Percentiles rank a stretch among this genome's conserved stretches.
Evolutionary conservation across 2,329 filamentous ascomycete species (phyloP).

Genomic region (Penicillium brasilianum): DNA sequence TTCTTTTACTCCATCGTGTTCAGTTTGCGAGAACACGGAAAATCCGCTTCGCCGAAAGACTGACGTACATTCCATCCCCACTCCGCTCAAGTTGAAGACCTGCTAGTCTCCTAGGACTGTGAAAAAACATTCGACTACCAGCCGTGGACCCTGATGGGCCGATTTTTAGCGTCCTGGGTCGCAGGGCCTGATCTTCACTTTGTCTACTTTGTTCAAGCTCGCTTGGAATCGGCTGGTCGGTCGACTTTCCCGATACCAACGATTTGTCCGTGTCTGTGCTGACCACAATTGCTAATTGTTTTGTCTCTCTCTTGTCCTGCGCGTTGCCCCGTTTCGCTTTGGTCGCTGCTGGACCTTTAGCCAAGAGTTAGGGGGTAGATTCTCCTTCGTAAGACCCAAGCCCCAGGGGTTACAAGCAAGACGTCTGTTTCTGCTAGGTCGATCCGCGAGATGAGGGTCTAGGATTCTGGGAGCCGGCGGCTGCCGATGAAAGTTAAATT

Average conservation of each 20-base stretch:
- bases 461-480: constrained; percentile 17
- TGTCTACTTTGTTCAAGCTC: constrained; percentile 6
- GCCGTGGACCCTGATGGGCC: constrained; percentile 26
- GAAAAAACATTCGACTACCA: constrained; percentile 19
- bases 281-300: neutral
- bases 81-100: neutral
- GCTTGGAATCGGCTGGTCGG: constrained; percentile 9
- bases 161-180: constrained; percentile 19
- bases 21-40: constrained; percentile 5
- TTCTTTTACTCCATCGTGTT: neutral
- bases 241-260: constrained; percentile 12
- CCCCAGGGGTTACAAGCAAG: neutral
- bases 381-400: constrained; percentile 1
- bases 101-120: neutral
- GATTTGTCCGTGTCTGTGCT: constrained; percentile 12
- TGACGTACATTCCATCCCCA: constrained; percentile 25
- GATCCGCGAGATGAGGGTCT: constrained; percentile 5
- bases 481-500: constrained; percentile 26
- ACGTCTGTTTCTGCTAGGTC: constrained; percentile 6
- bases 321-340: neutral
- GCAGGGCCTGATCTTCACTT: constrained; percentile 22
- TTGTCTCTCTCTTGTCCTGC: neutral
- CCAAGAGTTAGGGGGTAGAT: neutral
- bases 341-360: neutral
- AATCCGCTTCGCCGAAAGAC: constrained; percentile 10